A percentile compares a stretch with the other conserved stretches of the same genome.
These are phyloP conservation scores for Amorphotheca resinae DNA, from an alignment of 495 filamentous ascomycete genomes.

Conservation along the genomic window DNA sequence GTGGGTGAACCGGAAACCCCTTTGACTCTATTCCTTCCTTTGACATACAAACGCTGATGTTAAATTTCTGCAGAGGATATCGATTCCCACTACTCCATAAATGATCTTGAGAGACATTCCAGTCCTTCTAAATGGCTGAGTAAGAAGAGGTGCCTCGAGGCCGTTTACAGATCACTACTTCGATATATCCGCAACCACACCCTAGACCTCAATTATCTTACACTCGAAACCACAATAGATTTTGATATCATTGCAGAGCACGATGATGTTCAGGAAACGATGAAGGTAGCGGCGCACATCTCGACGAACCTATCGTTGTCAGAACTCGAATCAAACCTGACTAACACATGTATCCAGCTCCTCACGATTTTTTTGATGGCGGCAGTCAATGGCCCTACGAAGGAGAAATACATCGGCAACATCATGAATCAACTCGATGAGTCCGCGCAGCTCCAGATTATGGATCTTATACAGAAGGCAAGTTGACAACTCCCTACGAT, in stretches of 20 bases:
- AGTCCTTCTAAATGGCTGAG: conserved; percentile 29
- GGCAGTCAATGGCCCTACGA: conserved; percentile 44
- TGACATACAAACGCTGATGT: conserved; percentile 6
- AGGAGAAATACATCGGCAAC: conserved; percentile 40
- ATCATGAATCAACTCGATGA: conserved; percentile 32
- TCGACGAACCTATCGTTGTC: neutral
- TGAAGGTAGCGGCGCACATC: conserved; percentile 13
- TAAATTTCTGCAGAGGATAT: conserved; percentile 34
- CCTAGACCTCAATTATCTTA: conserved; percentile 29
- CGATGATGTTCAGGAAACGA: conserved; percentile 11
- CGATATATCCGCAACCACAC: conserved; percentile 52
- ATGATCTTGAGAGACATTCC: conserved; percentile 40
- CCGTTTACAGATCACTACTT: conserved; percentile 51
- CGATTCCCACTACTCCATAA: conserved; percentile 56
- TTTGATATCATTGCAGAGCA: conserved; percentile 46
- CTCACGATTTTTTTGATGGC: conserved; percentile 51
- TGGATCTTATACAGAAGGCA: conserved; percentile 38
- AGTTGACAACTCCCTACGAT: neutral
- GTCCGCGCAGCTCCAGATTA: conserved; percentile 33
- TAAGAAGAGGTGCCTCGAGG: conserved; percentile 52
- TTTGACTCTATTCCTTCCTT: neutral
- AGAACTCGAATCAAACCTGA: conserved; percentile 1
- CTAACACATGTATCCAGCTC: conserved; percentile 36
- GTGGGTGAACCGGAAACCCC: conserved; percentile 36
- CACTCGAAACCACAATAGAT: conserved; percentile 36